Evolutionary conservation across 805 yeast species (phyloP).

Genomic region (Metschnikowia bowlesiae): DNA sequence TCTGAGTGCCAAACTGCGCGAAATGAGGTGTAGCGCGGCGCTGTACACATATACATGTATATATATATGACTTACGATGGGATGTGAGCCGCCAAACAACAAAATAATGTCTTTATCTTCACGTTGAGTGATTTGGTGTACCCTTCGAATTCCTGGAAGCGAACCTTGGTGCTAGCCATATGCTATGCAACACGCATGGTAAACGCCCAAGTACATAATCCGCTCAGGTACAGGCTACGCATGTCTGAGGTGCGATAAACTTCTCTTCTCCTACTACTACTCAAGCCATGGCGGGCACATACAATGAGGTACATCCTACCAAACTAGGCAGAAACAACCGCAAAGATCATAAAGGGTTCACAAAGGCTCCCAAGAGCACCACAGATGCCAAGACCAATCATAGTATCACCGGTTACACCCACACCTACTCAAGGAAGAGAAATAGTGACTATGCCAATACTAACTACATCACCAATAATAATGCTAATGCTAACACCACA

Average conservation of each 20-base stretch:
- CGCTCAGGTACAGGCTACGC: constrained; percentile 2
- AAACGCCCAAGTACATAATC: background rate
- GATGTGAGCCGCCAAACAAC: background rate
- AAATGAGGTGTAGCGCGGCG: background rate
- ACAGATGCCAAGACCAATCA: background rate
- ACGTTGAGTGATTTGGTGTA: background rate
- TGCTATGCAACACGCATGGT: background rate
- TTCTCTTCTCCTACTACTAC: background rate
- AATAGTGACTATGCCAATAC: background rate
- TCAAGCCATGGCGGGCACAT: constrained; percentile 13
- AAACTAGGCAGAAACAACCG: constrained; percentile 5
- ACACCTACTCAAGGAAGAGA: background rate
- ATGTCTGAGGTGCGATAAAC: background rate
- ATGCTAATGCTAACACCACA: background rate
- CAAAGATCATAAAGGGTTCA: constrained; percentile 5
- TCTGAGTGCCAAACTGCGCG: background rate
- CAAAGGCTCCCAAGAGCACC: background rate
- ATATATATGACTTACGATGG: background rate
- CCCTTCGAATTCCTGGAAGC: background rate
- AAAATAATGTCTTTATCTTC: background rate
- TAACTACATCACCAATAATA: background rate
- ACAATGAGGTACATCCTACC: constrained; percentile 25
- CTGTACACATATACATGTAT: background rate
- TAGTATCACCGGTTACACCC: background rate
- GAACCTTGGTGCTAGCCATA: background rate